Evolutionary conservation across 139 green algal genomes (phyloP), one percentile per base, ranked within the genome.

Genomic region (Chlamydomonas sp.): DNA sequence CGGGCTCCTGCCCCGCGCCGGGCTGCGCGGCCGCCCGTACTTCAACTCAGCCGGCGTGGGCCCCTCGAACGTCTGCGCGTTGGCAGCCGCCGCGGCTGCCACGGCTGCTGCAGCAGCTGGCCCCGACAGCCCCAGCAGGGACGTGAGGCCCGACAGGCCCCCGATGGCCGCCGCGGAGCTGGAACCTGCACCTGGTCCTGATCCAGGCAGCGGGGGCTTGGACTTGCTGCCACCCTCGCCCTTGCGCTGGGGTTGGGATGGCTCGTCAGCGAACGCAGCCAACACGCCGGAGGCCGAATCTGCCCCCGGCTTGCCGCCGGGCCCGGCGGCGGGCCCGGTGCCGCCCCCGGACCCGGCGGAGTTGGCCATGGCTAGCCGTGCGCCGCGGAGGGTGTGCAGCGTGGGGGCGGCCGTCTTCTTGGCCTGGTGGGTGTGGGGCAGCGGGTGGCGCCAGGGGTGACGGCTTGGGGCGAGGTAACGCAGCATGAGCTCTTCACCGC

Each of bases 331-430:
- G 72, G 10, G 15, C 10, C 5, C 16, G 20, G 72, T 12, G 72
- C 17, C 58, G 57, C 18, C 49, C 2, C 6, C 63, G 10, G 63
- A n/a, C 57, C n/a, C 84, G 7, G 84, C 63, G 63, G 12, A 71
- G 5, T 80, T 9, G 12, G 60, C 75, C 58, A 91, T 91, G 67
- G 81, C 82, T 9, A 91, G 69, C 1, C 77, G 76, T 12, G 88
- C 88, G 4, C 88, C 88, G 4, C 81, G 81, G 62, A 91, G 82
- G n/a, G 80, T 91, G 57, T 85, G 88, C 61, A 88, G 67, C 7
- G 85, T 80, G 58, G 85, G 78, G 31, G 67, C 81, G 0, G 76
- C 76, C 1, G 87, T 15, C 68, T 90, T 90, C 15, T 81, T 80
- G 49, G 82, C 72, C 81, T 86, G 69, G 4, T 61, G 73, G 69